phyloP scores from a whole-genome alignment of 2,329 filamentous ascomycete genomes.

The Aspergillus sp. region DNA sequence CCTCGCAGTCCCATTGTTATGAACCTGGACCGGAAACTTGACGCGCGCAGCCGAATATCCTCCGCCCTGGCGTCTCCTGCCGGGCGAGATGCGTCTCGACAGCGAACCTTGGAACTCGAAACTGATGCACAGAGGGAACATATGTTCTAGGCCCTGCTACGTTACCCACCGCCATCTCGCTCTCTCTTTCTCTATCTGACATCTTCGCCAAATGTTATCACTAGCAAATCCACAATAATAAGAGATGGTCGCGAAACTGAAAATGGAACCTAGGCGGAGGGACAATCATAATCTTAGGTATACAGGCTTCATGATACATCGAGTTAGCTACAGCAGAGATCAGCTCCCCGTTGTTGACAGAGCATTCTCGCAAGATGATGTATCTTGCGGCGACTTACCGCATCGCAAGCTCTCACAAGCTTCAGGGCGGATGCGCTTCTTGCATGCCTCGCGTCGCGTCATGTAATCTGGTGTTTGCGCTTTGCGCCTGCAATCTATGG shows the following conservation, averaged over 20 bases:
- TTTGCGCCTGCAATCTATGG: constrained; percentile 13
- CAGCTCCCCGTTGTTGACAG: not conserved
- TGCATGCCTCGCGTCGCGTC: constrained; percentile 18
- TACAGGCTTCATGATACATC: constrained; percentile 6
- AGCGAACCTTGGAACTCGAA: constrained; percentile 9
- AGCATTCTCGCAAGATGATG: constrained; percentile 11
- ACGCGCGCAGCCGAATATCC: not conserved
- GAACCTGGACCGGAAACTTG: not conserved
- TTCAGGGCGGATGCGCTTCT: not conserved
- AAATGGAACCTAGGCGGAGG: not conserved
- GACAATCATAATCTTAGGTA: not conserved
- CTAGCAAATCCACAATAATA: not conserved
- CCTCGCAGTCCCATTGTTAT: not conserved
- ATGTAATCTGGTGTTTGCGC: constrained; percentile 12
- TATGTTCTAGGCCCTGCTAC: constrained; percentile 27
- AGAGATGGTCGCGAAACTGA: not conserved
- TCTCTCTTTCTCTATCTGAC: constrained; percentile 2
- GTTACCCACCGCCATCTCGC: constrained; percentile 23
- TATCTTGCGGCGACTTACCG: constrained; percentile 24
- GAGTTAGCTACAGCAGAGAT: not conserved
- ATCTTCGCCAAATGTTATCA: not conserved
- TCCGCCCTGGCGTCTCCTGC: not conserved
- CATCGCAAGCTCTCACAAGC: constrained; percentile 12
- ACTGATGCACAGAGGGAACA: constrained; percentile 19
- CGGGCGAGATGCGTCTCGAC: constrained; percentile 10